Base-by-base conservation (phyloP, 176 grass and related monocot species). In the Oryza brachyantha region DNA sequence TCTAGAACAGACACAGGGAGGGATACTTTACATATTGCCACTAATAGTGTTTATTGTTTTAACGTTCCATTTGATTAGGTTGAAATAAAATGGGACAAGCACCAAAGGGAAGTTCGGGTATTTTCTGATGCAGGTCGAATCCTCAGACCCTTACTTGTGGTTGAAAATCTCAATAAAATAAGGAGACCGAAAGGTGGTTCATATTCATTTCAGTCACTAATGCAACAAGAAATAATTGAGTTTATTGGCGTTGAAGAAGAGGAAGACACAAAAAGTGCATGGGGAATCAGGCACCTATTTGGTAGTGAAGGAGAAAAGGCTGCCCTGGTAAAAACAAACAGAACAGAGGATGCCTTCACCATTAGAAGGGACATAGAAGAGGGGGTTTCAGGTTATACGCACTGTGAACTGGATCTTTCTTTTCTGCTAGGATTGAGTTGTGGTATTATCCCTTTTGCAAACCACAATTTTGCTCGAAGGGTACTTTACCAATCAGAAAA, bases 231-330 rank as follows among this genome's bases (percentile, higher is more conserved):
- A 93, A 88, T 98, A 65, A 85, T 94, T 46, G 95, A 98, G 82
- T 83, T 89, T 29, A 91, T 98, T 77, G 92, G 95, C 55, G 92
- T 98, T 55, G 92, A 98, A 84, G 95, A 98, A 73, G 95, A 98
- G 73, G 92, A 98, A 77, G 92, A 98, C 77, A 88, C 89, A 61
- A 74, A 79, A 71, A 87, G 83, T 63, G 96, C 96, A 25, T 94
- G 90, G 92, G 92, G 88, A 81, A 91, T 98, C 57, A 94, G 75
- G 78, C 62, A 89, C 74, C 76, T 98, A 58, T 74, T 97, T 80
- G 64, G 5, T 27, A 84, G 16, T 13, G 41, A 17, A 48, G 16
- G 70, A 71, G 85, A 90, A 84, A n/a, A 57, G 8, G 52, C 21
- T 24, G 21, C 52, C 52, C n/a, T 57, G 8, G 52, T 57, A 57